These are phyloP conservation scores for Ocimum tenuiflorum DNA, from an alignment of 257 asterid species.

Conservation along the genomic window DNA sequence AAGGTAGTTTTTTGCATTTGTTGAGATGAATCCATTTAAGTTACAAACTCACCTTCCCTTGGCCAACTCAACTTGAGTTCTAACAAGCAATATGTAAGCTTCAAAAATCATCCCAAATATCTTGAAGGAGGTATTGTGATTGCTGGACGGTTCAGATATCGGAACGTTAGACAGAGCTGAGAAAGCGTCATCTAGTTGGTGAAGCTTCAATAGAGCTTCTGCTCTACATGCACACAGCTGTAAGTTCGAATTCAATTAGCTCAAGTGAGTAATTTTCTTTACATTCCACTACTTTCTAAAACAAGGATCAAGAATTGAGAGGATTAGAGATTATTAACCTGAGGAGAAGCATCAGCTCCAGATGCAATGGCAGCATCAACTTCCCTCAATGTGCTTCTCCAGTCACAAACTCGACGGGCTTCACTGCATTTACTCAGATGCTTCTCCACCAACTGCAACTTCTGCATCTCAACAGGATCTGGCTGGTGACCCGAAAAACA, in stretches of 20 bases:
- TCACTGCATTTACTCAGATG: slow-evolving; percentile 55
- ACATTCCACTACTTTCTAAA: background rate
- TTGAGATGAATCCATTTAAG: no score
- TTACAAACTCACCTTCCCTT: slow-evolving; percentile 65
- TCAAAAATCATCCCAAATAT: slow-evolving; percentile 60
- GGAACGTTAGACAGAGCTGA: slow-evolving; percentile 38
- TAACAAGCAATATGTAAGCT: slow-evolving; percentile 54
- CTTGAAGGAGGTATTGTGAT: slow-evolving; percentile 26
- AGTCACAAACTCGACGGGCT: slow-evolving; percentile 55
- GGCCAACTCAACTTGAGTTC: slow-evolving; percentile 64
- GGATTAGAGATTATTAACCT: slow-evolving; percentile 33
- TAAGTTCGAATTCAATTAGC: slow-evolving; percentile 28
- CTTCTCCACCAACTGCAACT: slow-evolving; percentile 58
- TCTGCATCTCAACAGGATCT: slow-evolving; percentile 46
- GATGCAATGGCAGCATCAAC: slow-evolving; percentile 59
- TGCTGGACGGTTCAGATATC: slow-evolving; percentile 25
- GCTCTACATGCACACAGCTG: slow-evolving; percentile 90
- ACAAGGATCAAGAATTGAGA: background rate
- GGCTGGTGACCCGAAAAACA: slow-evolving; percentile 41
- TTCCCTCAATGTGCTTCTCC: slow-evolving; percentile 54
- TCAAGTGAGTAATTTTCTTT: slow-evolving; percentile 9
- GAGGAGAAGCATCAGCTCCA: slow-evolving; percentile 74
- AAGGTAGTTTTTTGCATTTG: background rate
- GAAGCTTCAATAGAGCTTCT: slow-evolving; percentile 78
- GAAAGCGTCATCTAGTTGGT: slow-evolving; percentile 55